phyloP scores from a whole-genome alignment of 2,329 filamentous ascomycete genomes.

The Alternaria consortialis region DNA sequence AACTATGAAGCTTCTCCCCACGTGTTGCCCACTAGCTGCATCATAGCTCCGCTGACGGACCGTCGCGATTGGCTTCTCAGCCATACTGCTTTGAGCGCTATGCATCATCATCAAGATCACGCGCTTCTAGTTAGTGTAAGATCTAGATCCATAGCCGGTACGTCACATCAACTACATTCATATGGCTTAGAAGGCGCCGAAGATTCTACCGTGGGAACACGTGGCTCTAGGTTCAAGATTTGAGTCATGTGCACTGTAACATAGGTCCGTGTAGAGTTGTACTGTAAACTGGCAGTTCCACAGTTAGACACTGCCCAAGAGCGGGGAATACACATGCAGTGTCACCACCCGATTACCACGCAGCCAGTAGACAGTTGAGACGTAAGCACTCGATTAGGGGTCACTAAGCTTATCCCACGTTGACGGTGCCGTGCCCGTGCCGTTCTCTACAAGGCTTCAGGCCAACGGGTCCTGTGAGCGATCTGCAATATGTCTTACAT shows the following conservation, averaged over 20 bases:
- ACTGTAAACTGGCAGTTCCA: neutral
- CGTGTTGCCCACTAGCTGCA: conserved; percentile 8
- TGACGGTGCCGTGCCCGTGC: conserved; percentile 3
- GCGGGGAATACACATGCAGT: conserved; percentile 3
- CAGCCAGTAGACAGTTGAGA: neutral
- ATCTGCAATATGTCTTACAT: conserved; percentile 1
- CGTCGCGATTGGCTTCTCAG: conserved; percentile 7
- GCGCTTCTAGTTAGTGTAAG: neutral
- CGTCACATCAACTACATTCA: neutral
- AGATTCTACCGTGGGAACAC: neutral
- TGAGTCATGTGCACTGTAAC: neutral
- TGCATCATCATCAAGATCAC: conserved; percentile 5
- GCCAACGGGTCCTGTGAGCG: neutral
- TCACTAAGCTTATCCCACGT: conserved; percentile 4
- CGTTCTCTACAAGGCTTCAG: neutral
- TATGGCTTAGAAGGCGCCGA: neutral
- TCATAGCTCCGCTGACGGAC: conserved; percentile 3
- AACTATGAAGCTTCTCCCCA: neutral
- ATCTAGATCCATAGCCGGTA: neutral
- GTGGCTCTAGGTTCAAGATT: neutral
- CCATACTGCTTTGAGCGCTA: conserved; percentile 4
- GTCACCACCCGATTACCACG: neutral
- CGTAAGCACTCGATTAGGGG: neutral
- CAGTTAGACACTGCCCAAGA: neutral
- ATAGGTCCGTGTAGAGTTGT: neutral